These are phyloP conservation scores for Aquilaria yunnanensis DNA, from an alignment of 345 rosid genomes.

Conservation along the genomic window DNA sequence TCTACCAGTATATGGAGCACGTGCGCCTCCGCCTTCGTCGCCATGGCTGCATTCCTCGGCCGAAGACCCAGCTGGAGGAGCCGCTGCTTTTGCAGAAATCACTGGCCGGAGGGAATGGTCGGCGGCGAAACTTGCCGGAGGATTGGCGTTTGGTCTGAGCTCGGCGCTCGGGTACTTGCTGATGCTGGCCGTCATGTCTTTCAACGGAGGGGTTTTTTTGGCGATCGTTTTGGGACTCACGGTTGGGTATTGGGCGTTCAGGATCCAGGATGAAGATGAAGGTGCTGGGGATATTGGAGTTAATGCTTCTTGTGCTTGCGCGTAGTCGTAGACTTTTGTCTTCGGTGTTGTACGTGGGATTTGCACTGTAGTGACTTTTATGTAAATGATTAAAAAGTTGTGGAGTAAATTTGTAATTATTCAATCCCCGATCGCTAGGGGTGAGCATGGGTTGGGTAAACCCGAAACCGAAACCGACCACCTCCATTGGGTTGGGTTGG, in stretches of 20 bases:
- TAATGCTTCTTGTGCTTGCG: conserved; percentile 72
- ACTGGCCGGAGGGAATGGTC: conserved; percentile 12
- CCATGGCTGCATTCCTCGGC: conserved; percentile 6
- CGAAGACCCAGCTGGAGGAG: conserved; percentile 15
- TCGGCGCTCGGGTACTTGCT: conserved; percentile 71
- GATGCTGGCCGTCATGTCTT: conserved; percentile 88
- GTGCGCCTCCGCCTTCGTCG: conserved; percentile 29
- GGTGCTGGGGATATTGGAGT: conserved; percentile 3
- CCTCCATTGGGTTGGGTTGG: no score
- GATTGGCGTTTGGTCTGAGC: conserved; percentile 50
- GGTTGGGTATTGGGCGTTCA: conserved; percentile 49
- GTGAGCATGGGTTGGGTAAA: no score
- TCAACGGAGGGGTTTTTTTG: conserved; percentile 84
- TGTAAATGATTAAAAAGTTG: no score
- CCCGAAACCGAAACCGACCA: no score
- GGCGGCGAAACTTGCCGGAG: conserved; percentile 25
- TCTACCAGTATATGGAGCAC: conserved; percentile 61
- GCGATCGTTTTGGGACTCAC: conserved; percentile 60
- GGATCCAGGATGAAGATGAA: conserved; percentile 33
- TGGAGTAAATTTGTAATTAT: background rate
- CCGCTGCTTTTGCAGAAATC: conserved; percentile 29
- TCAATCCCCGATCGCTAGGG: no score
- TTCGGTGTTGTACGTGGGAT: no score
- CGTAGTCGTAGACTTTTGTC: conserved; percentile 15
- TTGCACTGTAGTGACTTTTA: background rate